Conservation (phyloP, 1,284 basidiomycete genomes). For the Serendipita sp. region DNA sequence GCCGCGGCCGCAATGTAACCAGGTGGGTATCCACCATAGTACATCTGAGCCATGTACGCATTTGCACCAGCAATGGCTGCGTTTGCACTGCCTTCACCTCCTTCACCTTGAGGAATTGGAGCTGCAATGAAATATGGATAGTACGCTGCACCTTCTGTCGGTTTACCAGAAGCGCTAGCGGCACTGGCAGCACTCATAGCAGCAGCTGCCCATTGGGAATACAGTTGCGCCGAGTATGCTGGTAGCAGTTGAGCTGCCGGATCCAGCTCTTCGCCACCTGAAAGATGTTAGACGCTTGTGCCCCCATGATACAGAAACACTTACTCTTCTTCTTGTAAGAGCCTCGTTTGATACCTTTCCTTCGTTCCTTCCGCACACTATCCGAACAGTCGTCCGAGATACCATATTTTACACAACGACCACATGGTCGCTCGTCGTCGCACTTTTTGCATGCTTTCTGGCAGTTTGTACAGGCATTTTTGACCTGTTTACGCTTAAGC, state of each 20-base stretch:
- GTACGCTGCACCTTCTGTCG: neutral
- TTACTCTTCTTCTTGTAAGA: slow-evolving; percentile 85
- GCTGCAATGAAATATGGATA: neutral
- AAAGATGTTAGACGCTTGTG: neutral
- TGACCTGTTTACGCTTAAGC: slow-evolving; percentile 68
- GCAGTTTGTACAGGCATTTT: slow-evolving; percentile 80
- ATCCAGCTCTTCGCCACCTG: neutral
- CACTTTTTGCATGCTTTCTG: slow-evolving; percentile 87
- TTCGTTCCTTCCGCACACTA: slow-evolving; percentile 70
- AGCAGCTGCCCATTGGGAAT: neutral
- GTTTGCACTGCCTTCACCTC: neutral
- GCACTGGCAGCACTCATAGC: neutral
- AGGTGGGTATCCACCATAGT: neutral
- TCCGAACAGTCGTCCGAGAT: slow-evolving; percentile 66
- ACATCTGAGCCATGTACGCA: neutral
- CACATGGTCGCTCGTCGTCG: slow-evolving; percentile 73
- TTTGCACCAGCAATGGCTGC: neutral
- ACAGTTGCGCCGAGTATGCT: neutral
- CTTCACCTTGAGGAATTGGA: neutral
- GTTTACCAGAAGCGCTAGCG: neutral
- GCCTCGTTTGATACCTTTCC: slow-evolving; percentile 74
- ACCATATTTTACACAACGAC: slow-evolving; percentile 76
- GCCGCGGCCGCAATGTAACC: neutral
- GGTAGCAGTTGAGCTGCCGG: neutral
- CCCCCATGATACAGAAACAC: slow-evolving; percentile 18